phyloP scores from a whole-genome alignment of 192 early-diverging fungal genomes.

The Blastocladiella britannica region DNA sequence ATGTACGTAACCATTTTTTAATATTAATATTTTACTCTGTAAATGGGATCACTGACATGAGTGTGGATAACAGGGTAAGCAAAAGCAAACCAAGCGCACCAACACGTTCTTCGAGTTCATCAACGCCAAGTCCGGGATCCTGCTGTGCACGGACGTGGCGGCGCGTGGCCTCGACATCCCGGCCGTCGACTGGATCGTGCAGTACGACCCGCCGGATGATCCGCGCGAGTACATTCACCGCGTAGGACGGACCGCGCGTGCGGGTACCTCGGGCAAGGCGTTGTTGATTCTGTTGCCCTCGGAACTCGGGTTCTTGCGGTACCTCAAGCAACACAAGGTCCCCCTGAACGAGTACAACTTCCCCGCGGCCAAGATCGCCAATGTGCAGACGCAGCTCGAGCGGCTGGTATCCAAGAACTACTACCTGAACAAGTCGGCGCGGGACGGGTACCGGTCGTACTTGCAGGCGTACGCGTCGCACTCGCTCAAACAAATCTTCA shows the following conservation, averaged over 20 bases:
- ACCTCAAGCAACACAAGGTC: slow-evolving; percentile 93
- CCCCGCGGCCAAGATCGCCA: slow-evolving; percentile 79
- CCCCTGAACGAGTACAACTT: slow-evolving; percentile 99
- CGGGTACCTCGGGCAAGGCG: slow-evolving; percentile 68
- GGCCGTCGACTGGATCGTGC: slow-evolving; percentile 96
- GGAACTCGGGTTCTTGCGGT: slow-evolving; percentile 87
- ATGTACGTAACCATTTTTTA: slow-evolving; percentile 38
- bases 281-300: slow-evolving; percentile 85
- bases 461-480: slow-evolving; percentile 88
- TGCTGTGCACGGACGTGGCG: slow-evolving; percentile 93
- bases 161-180: slow-evolving; percentile 96
- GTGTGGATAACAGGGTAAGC: slow-evolving; percentile 53
- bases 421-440: slow-evolving; percentile 86
- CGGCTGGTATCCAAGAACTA: slow-evolving; percentile 93
- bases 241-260: slow-evolving; percentile 90
- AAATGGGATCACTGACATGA: too few relatives aligned
- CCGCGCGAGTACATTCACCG: slow-evolving; percentile 91
- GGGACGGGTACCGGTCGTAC: slow-evolving; percentile 91
- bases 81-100: slow-evolving; percentile 97
- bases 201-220: slow-evolving; percentile 99
- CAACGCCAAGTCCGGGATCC: slow-evolving; percentile 80
- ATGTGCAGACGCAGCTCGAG: slow-evolving; percentile 93
- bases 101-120: slow-evolving; percentile 98
- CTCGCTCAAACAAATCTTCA: slow-evolving; percentile 87
- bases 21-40: background rate